Evolutionary conservation across 208 protist genomes (phyloP), one percentile per base, ranked within the genome.

Genomic region (Acanthamoeba quina): DNA sequence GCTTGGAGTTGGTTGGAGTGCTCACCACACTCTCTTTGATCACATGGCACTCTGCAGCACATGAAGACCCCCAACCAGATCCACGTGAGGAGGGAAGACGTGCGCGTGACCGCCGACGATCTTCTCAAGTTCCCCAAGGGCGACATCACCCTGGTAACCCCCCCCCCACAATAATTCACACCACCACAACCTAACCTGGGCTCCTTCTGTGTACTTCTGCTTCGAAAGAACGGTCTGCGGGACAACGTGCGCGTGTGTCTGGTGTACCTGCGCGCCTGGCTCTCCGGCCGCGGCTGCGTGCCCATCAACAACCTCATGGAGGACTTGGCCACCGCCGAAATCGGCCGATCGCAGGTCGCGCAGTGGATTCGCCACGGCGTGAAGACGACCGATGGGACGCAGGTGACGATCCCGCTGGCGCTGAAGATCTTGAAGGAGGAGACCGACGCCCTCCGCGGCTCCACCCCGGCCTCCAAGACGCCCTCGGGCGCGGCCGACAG

Each of bases 31-130:
- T n/a, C 58, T 3, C 58, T 15, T 64, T 13, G 58, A 64, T 26
- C 58, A 19, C 15, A 15, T 15, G 47, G 13, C 47, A 52, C 47
- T 52, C 19, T 60, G 54, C 66, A 72, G 29, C 66, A 97, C 80
- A 97, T 97, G 96, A 95, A 95, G 70, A 90, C 49, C 13, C 68
- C 95, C 24, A 97, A 97, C 83, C 96, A 97, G 64, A 96, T 97
- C n/a, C 13, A 94, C n/a, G 56, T 49, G 29, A 24, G n/a, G 31
- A 72, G 86, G n/a, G 68, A 83, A 56, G 70, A 93, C 56, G 94
- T 82, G 26, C 34, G 64, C 5, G 64, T 94, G 26, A 76, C 80
- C 31, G 56, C 66, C 34, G 85, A 91, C 4, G 93, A 94, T n/a
- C 82, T 94, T 21, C 82, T 94, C 62, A 37, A 56, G 66, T 47